Conservation (phyloP, 2,329 filamentous ascomycete species). For the Ambrosiella beaveri region DNA sequence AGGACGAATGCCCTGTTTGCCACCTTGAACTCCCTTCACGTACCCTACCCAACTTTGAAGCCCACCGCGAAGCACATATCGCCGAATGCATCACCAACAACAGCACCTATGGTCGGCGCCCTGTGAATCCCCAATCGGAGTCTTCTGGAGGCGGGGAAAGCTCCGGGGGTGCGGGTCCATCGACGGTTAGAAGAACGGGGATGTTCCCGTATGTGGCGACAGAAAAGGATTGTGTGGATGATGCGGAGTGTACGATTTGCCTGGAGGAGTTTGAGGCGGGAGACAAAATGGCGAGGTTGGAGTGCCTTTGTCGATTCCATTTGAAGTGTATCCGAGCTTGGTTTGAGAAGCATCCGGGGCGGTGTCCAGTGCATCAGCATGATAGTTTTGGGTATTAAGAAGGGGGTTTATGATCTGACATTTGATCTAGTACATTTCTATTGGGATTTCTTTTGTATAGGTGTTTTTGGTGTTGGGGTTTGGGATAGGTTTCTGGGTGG, state of each 20-base stretch:
- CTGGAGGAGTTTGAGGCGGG: conserved; percentile 48
- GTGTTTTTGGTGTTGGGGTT: no score
- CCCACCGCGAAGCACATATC: conserved; percentile 40
- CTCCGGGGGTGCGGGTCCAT: conserved; percentile 9
- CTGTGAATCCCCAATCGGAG: not conserved
- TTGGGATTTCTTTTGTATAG: no score
- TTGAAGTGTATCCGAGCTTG: conserved; percentile 41
- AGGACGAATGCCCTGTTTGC: conserved; percentile 67
- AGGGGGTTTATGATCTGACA: not conserved
- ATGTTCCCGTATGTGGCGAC: conserved; percentile 49
- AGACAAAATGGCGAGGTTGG: conserved; percentile 44
- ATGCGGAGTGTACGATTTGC: conserved; percentile 51
- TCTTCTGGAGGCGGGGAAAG: not conserved
- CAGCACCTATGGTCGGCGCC: conserved; percentile 26
- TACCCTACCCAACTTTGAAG: conserved; percentile 34
- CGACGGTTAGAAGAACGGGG: conserved; percentile 32
- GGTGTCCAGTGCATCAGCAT: conserved; percentile 50
- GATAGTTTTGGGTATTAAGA: conserved; percentile 35
- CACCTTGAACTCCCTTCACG: conserved; percentile 50
- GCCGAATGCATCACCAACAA: conserved; percentile 37
- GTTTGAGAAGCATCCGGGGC: conserved; percentile 44
- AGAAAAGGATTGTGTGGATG: conserved; percentile 51
- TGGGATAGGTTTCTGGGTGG: no score
- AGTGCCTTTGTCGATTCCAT: conserved; percentile 51
- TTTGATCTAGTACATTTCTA: not conserved